Evolutionary conservation across 140 eudicot species (phyloP).

Genomic region (Flaveria floridana): DNA sequence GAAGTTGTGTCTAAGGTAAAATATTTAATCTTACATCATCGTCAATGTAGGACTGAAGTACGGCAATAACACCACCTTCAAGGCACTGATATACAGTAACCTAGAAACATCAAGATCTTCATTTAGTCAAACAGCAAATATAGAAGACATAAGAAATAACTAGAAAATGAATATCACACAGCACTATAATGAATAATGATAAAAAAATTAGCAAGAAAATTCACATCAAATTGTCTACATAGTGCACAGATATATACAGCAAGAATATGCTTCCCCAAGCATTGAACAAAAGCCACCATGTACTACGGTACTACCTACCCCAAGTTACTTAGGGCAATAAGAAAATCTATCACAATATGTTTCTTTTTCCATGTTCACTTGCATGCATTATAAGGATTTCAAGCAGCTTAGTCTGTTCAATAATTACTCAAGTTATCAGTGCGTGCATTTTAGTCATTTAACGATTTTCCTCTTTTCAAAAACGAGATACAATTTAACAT

Average conservation of each 20-base stretch:
- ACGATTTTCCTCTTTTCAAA: background rate
- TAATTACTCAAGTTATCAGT: background rate
- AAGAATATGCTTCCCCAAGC: background rate
- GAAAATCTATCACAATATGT: background rate
- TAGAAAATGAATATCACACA: slow-evolving; percentile 2
- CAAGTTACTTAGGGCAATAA: too few species aligned
- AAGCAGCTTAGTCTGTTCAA: background rate
- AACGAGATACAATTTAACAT: background rate
- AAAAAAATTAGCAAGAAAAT: background rate
- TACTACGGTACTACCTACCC: background rate
- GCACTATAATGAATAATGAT: slow-evolving; percentile 7
- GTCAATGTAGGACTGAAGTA: slow-evolving; percentile 85
- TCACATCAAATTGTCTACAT: background rate
- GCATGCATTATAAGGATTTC: background rate
- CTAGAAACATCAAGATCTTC: slow-evolving; percentile 34
- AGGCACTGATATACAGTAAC: slow-evolving; percentile 93
- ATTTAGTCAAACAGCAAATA: background rate
- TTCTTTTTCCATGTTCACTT: background rate
- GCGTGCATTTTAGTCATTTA: background rate
- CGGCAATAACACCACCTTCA: slow-evolving; percentile 92
- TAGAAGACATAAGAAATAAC: background rate
- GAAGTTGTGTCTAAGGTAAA: background rate
- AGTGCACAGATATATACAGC: background rate
- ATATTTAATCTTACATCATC: slow-evolving; percentile 72
- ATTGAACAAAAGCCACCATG: background rate